Base-by-base conservation (phyloP, 495 filamentous ascomycete species). In the Glutinoglossum americanum region DNA sequence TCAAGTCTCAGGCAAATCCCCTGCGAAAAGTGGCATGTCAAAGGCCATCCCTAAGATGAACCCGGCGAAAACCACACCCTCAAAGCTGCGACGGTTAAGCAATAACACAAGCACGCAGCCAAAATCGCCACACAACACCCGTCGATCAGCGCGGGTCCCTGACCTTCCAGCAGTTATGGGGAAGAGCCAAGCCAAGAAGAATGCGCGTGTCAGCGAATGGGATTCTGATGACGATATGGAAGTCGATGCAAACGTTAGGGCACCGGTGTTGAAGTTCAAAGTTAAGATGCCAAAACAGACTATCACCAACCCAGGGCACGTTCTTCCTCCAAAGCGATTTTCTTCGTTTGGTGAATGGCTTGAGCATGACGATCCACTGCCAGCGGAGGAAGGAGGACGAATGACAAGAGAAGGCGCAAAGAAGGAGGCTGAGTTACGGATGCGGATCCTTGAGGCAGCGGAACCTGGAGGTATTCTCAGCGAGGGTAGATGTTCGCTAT, bases 381-480 rank as follows among this genome's bases (percentile, higher is more conserved):
- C 58, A 6, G 64, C 68, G 25, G 77, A 75, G 19, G 72, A 74
- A 59, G 55, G 68, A 6, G 58, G 73, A 26, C 21, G 61, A 61
- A 71, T 57, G 71, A 72, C 79, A 6, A 75, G 83, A 25, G 79
- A 85, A 47, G 71, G 77, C 25, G 80, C 74, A 8, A 60, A 64
- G 53, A 71, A 71, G 54, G 81, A 84, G 64, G 80, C 76, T 0
- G 62, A 65, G 8, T 59, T 74, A 26, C 73, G 81, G n/a, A 59
- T 74, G 51, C 78, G 77, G 27, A 75, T 96, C 3, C 75, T 85
- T 53, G 70, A 78, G 59, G 89, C 84, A 56, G 78, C 76, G 8
- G 72, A 84, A 63, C 79, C 82, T 27, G 86, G 85, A 27, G 87
- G 93, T 0, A 63, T 85, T 8, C 74, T 97, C 28, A 85, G 82